These are phyloP conservation scores for Hyaloscypha hepaticicola DNA, from an alignment of 495 filamentous ascomycete genomes.

Conservation along the genomic window DNA sequence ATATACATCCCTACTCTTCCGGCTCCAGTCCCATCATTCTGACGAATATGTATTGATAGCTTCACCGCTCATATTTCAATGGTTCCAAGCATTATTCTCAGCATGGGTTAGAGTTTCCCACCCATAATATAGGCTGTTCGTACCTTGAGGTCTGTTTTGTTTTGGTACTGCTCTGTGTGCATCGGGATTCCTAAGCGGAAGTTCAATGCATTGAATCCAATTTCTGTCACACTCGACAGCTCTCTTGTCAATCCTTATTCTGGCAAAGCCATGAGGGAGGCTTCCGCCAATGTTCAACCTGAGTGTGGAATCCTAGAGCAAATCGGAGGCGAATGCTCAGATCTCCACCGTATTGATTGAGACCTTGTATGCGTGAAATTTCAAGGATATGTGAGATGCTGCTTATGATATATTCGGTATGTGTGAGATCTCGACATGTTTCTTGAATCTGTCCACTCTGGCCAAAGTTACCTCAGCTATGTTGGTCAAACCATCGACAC, in stretches of 20 bases:
- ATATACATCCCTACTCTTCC: neutral
- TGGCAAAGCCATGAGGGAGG: constrained; percentile 31
- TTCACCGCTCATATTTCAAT: neutral
- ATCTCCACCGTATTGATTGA: constrained; percentile 30
- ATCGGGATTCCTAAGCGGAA: constrained; percentile 27
- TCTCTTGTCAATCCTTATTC: neutral
- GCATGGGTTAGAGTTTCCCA: constrained; percentile 36
- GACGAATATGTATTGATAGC: neutral
- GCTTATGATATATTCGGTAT: constrained; percentile 31
- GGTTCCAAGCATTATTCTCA: constrained; percentile 16
- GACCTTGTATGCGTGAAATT: constrained; percentile 34
- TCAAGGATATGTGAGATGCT: constrained; percentile 35
- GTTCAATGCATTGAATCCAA: constrained; percentile 32
- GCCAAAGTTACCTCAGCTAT: constrained; percentile 1
- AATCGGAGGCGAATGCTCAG: constrained; percentile 28
- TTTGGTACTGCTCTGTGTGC: constrained; percentile 29
- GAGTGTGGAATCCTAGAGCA: constrained; percentile 32
- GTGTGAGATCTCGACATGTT: constrained; percentile 35
- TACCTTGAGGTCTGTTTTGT: constrained; percentile 24
- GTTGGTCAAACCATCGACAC: neutral
- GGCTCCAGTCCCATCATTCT: neutral
- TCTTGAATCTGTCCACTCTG: constrained; percentile 24
- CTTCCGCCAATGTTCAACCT: constrained; percentile 14
- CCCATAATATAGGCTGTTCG: constrained; percentile 30
- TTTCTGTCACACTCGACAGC: constrained; percentile 27